phyloP scores from a whole-genome alignment of 208 protist genomes.

The Wallacemonas sp. region DNA sequence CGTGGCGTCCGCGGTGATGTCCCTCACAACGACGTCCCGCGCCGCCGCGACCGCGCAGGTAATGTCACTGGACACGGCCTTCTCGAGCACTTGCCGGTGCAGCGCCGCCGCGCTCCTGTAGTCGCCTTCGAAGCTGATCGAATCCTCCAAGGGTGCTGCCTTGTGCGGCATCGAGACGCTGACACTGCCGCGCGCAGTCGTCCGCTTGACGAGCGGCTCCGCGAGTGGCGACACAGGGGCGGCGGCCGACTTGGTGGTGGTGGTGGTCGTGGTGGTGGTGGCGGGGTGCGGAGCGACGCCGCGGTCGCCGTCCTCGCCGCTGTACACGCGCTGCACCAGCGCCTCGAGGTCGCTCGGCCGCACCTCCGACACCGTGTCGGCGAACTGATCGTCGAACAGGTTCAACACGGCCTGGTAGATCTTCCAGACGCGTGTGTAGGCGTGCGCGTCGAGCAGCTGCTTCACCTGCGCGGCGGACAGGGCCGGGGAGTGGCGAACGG shows the following conservation, averaged over 20 bases:
- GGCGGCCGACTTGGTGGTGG: no score
- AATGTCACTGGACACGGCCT: constrained; percentile 2
- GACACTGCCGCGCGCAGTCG: no score
- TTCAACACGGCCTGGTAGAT: constrained; percentile 29
- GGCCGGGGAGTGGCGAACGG: constrained; percentile 7
- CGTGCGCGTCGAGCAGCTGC: constrained; percentile 19
- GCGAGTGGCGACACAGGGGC: no score
- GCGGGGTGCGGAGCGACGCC: no score
- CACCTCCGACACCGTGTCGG: background rate
- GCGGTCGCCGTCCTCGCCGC: background rate
- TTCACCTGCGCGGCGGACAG: constrained; percentile 11
- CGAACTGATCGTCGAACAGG: constrained; percentile 16
- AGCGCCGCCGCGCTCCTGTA: background rate
- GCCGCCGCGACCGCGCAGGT: background rate
- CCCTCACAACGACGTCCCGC: background rate
- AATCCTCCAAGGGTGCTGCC: background rate
- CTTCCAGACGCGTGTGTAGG: constrained; percentile 36
- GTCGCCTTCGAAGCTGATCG: constrained; percentile 11
- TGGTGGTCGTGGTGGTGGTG: no score
- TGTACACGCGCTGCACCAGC: constrained; percentile 15
- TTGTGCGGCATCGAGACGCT: no score
- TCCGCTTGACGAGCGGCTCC: no score
- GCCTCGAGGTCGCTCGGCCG: constrained; percentile 6
- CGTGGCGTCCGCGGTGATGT: background rate
- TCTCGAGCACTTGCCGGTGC: background rate